Percentiles rank a stretch among this genome's conserved stretches.
Evolutionary conservation across 1,284 basidiomycete genomes (phyloP).

Genomic region (Xerocomus minutiporus): DNA sequence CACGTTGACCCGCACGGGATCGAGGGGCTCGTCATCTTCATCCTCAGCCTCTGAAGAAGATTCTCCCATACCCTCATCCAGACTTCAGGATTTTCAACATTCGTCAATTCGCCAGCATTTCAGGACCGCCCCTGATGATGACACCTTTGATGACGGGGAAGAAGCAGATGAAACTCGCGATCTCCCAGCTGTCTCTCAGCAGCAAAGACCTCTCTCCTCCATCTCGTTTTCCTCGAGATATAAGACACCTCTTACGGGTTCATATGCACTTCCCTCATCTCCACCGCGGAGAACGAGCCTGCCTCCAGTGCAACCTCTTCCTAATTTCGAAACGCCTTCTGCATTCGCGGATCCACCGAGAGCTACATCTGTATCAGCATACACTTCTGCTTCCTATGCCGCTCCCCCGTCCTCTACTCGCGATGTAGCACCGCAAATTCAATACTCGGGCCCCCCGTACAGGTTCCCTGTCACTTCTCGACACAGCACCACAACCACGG

Average conservation of each 20-base stretch:
- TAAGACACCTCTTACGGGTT: conserved; percentile 68
- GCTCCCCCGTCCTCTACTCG: conserved; percentile 36
- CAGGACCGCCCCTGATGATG: conserved; percentile 1
- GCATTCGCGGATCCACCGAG: conserved; percentile 57
- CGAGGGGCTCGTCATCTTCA: conserved; percentile 56
- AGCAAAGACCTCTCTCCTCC: conserved; percentile 64
- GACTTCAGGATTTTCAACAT: conserved; percentile 16
- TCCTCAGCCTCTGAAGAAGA: conserved; percentile 49
- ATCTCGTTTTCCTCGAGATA: conserved; percentile 59
- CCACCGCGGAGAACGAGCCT: conserved; percentile 30
- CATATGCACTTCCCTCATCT: conserved; percentile 53
- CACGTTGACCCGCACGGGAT: conserved; percentile 27
- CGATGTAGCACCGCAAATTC: conserved; percentile 35
- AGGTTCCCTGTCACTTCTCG: conserved; percentile 24
- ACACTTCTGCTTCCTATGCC: conserved; percentile 37
- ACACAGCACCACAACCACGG: conserved; percentile 28
- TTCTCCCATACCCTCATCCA: conserved; percentile 25
- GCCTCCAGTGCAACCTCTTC: conserved; percentile 60
- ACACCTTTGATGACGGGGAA: conserved; percentile 39
- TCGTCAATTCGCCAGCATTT: conserved; percentile 7
- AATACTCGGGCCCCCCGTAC: conserved; percentile 40
- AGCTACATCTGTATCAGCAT: conserved; percentile 33
- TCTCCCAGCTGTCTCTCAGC: conserved; percentile 39
- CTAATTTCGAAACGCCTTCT: conserved; percentile 65
- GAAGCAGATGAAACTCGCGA: conserved; percentile 47